A percentile compares a stretch with the other conserved stretches of the same genome.
These are phyloP conservation scores for Fusarium domesticum DNA, from an alignment of 2,329 filamentous ascomycete species.

Conservation along the genomic window DNA sequence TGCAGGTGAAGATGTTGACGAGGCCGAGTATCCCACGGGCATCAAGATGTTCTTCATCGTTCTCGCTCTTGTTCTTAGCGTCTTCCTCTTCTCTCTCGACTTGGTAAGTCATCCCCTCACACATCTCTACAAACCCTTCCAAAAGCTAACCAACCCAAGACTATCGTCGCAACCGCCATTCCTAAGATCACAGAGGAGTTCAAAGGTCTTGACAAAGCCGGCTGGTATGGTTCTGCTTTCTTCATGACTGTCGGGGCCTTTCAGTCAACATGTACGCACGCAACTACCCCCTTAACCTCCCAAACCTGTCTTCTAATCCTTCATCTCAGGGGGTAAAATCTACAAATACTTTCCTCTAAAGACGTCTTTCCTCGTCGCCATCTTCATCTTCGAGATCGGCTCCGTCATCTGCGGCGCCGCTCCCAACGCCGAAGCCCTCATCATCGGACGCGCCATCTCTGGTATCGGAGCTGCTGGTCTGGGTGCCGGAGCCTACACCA, in stretches of 20 bases:
- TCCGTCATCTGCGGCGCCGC: constrained; percentile 49
- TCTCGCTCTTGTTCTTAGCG: constrained; percentile 44
- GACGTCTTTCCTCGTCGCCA: constrained; percentile 45
- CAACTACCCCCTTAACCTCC: constrained; percentile 5
- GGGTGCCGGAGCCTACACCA: constrained; percentile 47
- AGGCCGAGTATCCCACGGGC: constrained; percentile 40
- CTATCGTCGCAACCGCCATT: constrained; percentile 56
- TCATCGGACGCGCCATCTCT: constrained; percentile 51
- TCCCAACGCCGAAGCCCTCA: constrained; percentile 46
- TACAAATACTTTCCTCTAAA: constrained; percentile 53
- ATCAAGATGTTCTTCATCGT: constrained; percentile 43
- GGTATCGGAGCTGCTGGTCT: constrained; percentile 49
- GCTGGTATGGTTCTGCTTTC: constrained; percentile 59
- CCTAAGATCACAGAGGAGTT: constrained; percentile 55
- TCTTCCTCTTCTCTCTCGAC: constrained; percentile 51
- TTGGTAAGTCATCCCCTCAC: constrained; percentile 34
- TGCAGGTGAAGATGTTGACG: constrained; percentile 20
- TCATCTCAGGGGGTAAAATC: constrained; percentile 41
- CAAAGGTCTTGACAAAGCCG: constrained; percentile 49
- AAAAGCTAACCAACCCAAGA: constrained; percentile 35
- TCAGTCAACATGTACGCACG: constrained; percentile 41
- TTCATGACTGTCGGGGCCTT: constrained; percentile 48
- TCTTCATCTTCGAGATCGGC: constrained; percentile 55
- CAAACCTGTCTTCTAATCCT: constrained; percentile 20
- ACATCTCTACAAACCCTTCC: too few relatives aligned